Evolutionary conservation across 2,329 filamentous ascomycete species (phyloP), one percentile per base, ranked within the genome.

Genomic region (Fusarium austroafricanum): DNA sequence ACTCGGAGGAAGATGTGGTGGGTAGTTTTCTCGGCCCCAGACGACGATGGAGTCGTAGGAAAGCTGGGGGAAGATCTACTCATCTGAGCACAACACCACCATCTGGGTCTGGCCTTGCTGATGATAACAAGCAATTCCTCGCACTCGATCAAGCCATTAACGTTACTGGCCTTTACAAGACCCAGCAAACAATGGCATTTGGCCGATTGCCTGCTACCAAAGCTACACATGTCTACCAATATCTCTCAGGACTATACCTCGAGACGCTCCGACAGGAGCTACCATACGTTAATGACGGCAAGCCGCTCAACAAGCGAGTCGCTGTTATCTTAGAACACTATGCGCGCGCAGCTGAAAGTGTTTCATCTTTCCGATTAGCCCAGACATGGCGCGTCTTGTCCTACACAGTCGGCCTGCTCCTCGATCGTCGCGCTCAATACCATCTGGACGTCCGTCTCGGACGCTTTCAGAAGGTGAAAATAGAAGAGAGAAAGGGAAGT

Each of bases 1-100:
- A 90, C 67, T 90, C 88, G 0, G 88, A 90, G 71, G 88, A 90
- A 66, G 88, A 90, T 51, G 86, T 86, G 0, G 80, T 89, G 8
- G 86, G 85, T 5, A 88, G 82, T 61, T 90, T 90, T 71, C 76
- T 90, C 4, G 84, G 84, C 1, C 79, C 85, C 10, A 81, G 78
- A 57, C 79, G 77, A 47, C 79, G 77, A 37, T 72, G 66, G 17
- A 73, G 78, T 40, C 78, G 82, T 61, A 81, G 79, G 67, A 81
- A 84, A 20, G 78, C 82, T 44, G 71, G 78, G 3, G 83, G 81
- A 39, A 82, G 84, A 47, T 79, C 83, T 12, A 76, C 79, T 47
- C 73, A 77, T 1, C 58, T 87, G 46, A 89, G 84, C 76, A 86
- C 85, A 2, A 89, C 87, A 8, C 86, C 86, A 0, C 86, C 86